Conservation (phyloP, 768 basidiomycete genomes). For the Leccinum broughii region DNA sequence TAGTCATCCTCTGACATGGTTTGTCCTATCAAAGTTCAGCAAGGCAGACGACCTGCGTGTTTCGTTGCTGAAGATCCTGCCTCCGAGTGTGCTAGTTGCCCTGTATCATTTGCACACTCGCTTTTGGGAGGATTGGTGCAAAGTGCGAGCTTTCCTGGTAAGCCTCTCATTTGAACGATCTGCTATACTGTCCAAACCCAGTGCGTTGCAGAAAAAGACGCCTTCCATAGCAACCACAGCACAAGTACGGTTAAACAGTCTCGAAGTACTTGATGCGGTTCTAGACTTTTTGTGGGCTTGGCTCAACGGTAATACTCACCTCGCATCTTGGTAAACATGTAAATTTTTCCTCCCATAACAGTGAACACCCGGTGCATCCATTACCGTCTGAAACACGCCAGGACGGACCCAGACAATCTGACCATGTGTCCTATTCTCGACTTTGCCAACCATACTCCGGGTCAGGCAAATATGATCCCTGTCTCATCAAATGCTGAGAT, state of each 20-base stretch:
- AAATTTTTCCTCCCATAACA: slow-evolving; percentile 30
- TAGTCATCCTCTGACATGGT: slow-evolving; percentile 83
- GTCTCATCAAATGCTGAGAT: slow-evolving; percentile 37
- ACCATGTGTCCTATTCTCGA: slow-evolving; percentile 90
- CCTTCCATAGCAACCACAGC: not conserved
- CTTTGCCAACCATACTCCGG: slow-evolving; percentile 76
- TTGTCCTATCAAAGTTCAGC: slow-evolving; percentile 34
- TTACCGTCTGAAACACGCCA: slow-evolving; percentile 52
- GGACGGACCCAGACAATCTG: slow-evolving; percentile 68
- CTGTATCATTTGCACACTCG: slow-evolving; percentile 45
- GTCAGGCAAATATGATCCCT: slow-evolving; percentile 45
- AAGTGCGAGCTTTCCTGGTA: slow-evolving; percentile 54
- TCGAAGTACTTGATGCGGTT: slow-evolving; percentile 10
- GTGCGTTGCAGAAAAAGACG: slow-evolving; percentile 7
- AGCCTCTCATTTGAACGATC: slow-evolving; percentile 17
- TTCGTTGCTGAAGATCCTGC: slow-evolving; percentile 45
- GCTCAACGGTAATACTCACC: slow-evolving; percentile 68
- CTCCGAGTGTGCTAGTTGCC: slow-evolving; percentile 44
- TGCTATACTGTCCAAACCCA: not conserved
- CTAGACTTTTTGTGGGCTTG: slow-evolving; percentile 82
- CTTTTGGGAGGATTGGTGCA: slow-evolving; percentile 61
- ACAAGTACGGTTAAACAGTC: not conserved
- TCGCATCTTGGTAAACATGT: slow-evolving; percentile 6
- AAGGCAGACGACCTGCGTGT: slow-evolving; percentile 17
- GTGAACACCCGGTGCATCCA: slow-evolving; percentile 94